Conservation (phyloP, 441 rosid genomes). For the Cnidoscolus chayamansa region DNA sequence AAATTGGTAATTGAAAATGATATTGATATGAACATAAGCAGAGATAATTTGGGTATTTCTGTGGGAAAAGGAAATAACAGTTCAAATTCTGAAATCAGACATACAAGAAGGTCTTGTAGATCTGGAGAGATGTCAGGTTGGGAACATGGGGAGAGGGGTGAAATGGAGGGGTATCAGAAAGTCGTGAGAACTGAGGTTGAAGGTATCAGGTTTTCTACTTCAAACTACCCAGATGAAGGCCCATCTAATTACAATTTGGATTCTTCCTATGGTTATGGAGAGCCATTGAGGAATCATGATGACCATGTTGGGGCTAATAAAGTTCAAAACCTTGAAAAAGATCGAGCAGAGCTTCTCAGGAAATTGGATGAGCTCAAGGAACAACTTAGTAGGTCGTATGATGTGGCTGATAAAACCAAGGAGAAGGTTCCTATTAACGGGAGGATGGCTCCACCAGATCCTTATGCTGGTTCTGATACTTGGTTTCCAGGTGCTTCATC, state of each 20-base stretch:
- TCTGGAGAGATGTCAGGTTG: slow-evolving; percentile 33
- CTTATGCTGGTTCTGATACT: slow-evolving; percentile 32
- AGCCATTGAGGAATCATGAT: slow-evolving; percentile 35
- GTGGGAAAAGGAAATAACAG: slow-evolving; percentile 28
- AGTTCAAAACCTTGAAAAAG: slow-evolving; percentile 51
- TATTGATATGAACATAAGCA: slow-evolving; percentile 26
- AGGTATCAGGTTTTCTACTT: slow-evolving; percentile 51
- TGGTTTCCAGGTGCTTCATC: slow-evolving; percentile 44
- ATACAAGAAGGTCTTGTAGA: slow-evolving; percentile 26
- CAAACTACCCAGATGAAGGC: slow-evolving; percentile 47
- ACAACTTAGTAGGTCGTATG: slow-evolving; percentile 57
- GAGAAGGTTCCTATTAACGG: slow-evolving; percentile 46
- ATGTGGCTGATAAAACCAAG: slow-evolving; percentile 42
- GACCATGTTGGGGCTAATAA: slow-evolving; percentile 32
- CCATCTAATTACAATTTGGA: slow-evolving; percentile 47
- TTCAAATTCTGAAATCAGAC: slow-evolving; percentile 29
- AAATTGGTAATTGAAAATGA: slow-evolving; percentile 38
- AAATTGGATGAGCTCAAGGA: slow-evolving; percentile 80
- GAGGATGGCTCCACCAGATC: slow-evolving; percentile 43
- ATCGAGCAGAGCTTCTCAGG: slow-evolving; percentile 74
- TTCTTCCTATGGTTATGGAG: slow-evolving; percentile 40
- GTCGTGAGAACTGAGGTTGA: slow-evolving; percentile 26
- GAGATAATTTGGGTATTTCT: slow-evolving; percentile 24
- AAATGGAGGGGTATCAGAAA: slow-evolving; percentile 34
- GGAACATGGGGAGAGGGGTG: slow-evolving; percentile 31